Evolutionary conservation across 352 stramenopile species (phyloP), one percentile per base, ranked within the genome.

Genomic region (Thalassiosira gravida): DNA sequence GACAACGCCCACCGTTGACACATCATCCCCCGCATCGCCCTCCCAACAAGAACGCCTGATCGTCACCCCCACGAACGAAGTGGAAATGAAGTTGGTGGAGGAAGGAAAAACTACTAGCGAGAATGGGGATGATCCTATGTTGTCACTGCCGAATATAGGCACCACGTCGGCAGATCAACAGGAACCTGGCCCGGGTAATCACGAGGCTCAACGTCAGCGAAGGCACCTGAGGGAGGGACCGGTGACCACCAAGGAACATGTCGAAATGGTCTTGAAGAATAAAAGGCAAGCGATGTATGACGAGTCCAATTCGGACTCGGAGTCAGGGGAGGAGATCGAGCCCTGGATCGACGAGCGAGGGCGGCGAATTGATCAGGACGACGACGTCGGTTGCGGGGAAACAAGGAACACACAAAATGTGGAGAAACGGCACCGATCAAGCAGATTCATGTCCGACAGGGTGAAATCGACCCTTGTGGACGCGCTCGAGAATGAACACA

Each of bases 21-120:
- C 1, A 20, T 20, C 56, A 9, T 63, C 29, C 5, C 20, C 55
- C 11, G 18, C 55, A 14, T 47, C 55, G 29, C 25, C 55, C 1
- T 62, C 56, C 8, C 42, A 68, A 24, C 49, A n/a, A n/a, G n/a
- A n/a, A n/a, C n/a, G 25, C 13, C 42, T 77, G 30, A 68, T 68
- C 29, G 16, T 44, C 29, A 53, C 46, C 11, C 47, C 67, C 2
- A 53, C 29, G 18, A 69, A 69, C 44, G 57, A 64, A 16, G 56
- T 65, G 16, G 67, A 64, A 53, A 16, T 68, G 18, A 58, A 39
- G 29, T 27, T 77, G 20, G 30, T 30, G 35, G 67, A 64, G 14
- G 27, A 69, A 18, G 46, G 37, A 8, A 30, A 6, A n/a, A n/a
- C n/a, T 11, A 32, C 52, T 25, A 13, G 18, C 20, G 30, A 59